phyloP scores from a whole-genome alignment of 306 rosid species.

The Cicer yamashitae region DNA sequence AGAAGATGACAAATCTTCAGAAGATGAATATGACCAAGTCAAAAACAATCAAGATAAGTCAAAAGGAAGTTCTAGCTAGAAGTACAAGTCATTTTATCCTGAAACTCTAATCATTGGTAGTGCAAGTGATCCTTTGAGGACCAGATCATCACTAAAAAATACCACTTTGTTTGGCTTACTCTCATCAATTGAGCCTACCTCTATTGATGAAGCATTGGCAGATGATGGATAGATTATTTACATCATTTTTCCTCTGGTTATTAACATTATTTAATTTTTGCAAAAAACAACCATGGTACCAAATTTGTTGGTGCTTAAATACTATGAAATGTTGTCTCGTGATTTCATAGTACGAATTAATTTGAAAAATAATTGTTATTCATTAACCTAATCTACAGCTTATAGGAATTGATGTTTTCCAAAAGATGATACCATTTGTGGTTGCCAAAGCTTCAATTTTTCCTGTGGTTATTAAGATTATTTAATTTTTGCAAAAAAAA shows the following conservation, averaged over 20 bases:
- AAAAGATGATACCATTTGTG: constrained; percentile 10
- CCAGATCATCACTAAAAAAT: no score
- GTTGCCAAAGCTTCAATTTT: constrained; percentile 27
- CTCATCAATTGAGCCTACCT: no score
- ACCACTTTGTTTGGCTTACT: no score
- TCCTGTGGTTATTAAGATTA: constrained; percentile 1
- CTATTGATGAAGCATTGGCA: no score
- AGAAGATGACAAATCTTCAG: no score
- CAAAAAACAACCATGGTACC: constrained; percentile 10
- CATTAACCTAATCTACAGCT: background rate
- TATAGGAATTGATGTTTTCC: constrained; percentile 10
- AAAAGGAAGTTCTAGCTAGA: no score
- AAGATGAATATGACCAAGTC: no score
- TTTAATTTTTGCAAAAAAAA: constrained; percentile 9
- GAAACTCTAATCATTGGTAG: no score
- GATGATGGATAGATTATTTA: no score
- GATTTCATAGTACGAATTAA: constrained; percentile 23
- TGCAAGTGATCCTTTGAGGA: no score
- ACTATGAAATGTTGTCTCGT: constrained; percentile 10
- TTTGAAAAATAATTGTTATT: background rate
- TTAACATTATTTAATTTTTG: constrained; percentile 7
- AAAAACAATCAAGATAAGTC: no score
- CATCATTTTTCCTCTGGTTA: background rate
- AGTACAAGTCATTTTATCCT: no score
- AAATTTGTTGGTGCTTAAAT: constrained; percentile 18